These are phyloP conservation scores for Picocystis sp. DNA, from an alignment of 163 green algal species.

Conservation along the genomic window DNA sequence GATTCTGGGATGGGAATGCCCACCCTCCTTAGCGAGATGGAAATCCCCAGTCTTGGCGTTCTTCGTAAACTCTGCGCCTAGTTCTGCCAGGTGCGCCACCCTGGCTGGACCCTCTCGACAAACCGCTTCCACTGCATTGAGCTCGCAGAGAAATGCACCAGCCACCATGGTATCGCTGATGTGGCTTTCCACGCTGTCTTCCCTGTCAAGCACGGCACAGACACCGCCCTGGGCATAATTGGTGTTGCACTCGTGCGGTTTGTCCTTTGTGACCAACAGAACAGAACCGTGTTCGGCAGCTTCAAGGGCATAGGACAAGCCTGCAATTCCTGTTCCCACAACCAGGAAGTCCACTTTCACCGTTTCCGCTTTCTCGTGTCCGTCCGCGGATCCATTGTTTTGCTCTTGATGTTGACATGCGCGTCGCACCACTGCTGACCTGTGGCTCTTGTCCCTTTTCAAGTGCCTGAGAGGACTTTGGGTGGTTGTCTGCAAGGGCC, in stretches of 20 bases:
- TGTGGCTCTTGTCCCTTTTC: not conserved
- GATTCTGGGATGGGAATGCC: conserved; percentile 78
- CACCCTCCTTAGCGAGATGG: conserved; percentile 89
- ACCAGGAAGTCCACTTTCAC: conserved; percentile 77
- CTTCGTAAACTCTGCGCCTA: conserved; percentile 74
- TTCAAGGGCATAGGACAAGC: conserved; percentile 84
- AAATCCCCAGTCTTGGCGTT: conserved; percentile 34
- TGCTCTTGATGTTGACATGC: not conserved
- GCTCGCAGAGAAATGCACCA: conserved; percentile 75
- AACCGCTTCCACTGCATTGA: conserved; percentile 57
- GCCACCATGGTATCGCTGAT: conserved; percentile 88
- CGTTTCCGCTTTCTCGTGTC: conserved; percentile 7
- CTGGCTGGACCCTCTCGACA: conserved; percentile 69
- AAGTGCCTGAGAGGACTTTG: not conserved
- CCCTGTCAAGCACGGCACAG: conserved; percentile 72
- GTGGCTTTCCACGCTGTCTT: conserved; percentile 72
- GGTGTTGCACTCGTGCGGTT: conserved; percentile 75
- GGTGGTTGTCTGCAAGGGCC: not conserved
- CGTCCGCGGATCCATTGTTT: not conserved
- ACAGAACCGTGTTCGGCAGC: conserved; percentile 63
- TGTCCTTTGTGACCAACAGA: conserved; percentile 78
- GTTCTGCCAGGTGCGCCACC: conserved; percentile 55
- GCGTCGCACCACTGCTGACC: not conserved
- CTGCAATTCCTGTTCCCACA: conserved; percentile 88
- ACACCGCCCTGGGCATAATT: conserved; percentile 90